A percentile compares a stretch with the other conserved stretches of the same genome.
phyloP scores from a whole-genome alignment of 2,329 filamentous ascomycete genomes.

The Cladobotryum protrusum region DNA sequence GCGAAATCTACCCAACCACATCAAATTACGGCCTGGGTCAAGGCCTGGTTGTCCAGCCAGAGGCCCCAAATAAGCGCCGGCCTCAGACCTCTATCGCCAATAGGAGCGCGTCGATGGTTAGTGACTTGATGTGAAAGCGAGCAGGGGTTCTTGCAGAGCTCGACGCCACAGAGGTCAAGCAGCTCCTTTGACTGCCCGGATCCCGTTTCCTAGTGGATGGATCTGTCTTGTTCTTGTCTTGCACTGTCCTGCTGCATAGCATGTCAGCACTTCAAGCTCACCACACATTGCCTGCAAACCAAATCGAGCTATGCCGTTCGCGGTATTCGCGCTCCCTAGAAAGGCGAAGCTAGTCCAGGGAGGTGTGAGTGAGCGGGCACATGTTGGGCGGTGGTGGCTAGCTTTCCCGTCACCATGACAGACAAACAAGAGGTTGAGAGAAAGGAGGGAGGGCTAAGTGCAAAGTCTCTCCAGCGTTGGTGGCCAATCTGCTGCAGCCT shows the following conservation, averaged over 20 bases:
- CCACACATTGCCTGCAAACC: background rate
- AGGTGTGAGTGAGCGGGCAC: too few relatives aligned
- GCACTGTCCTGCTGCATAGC: too few relatives aligned
- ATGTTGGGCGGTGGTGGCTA: too few relatives aligned
- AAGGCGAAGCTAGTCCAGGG: too few relatives aligned
- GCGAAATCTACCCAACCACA: too few relatives aligned
- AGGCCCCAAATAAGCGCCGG: slow-evolving; percentile 11
- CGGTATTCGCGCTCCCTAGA: background rate
- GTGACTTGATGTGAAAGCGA: slow-evolving; percentile 9
- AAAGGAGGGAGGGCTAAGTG: too few relatives aligned
- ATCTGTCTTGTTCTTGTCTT: background rate
- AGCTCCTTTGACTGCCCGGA: background rate
- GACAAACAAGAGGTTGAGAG: too few relatives aligned
- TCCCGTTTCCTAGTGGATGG: slow-evolving; percentile 9
- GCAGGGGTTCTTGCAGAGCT: slow-evolving; percentile 9
- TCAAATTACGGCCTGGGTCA: too few relatives aligned
- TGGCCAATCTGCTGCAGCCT: too few relatives aligned
- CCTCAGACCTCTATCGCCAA: slow-evolving; percentile 3
- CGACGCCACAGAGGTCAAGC: slow-evolving; percentile 6
- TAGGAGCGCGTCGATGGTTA: slow-evolving; percentile 3
- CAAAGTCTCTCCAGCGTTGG: too few relatives aligned
- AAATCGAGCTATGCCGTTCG: background rate
- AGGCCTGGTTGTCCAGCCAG: slow-evolving; percentile 4
- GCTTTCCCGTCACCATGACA: too few relatives aligned
- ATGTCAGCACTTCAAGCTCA: background rate